phyloP scores from a whole-genome alignment of 169 alveolate species.

The Eimeria falciformis region DNA sequence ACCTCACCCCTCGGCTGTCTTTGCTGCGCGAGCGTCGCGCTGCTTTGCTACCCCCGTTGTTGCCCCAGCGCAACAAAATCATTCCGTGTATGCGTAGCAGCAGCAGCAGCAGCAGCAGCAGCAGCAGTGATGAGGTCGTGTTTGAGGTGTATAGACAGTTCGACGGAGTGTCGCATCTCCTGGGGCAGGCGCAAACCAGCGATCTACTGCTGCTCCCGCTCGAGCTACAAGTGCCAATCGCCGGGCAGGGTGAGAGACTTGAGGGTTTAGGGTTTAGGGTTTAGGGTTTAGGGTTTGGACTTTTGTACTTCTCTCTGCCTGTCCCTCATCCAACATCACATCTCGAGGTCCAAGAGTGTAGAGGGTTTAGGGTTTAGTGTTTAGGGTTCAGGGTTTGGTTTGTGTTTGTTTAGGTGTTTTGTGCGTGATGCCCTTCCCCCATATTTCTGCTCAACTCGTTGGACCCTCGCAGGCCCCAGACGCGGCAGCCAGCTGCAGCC shows the following conservation, averaged over 20 bases:
- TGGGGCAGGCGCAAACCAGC: conserved; percentile 8
- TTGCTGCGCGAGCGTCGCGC: conserved; percentile 66
- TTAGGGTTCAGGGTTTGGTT: neutral
- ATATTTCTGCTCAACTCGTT: conserved; percentile 50
- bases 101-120: conserved; percentile 58
- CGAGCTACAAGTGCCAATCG: conserved; percentile 34
- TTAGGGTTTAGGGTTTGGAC: neutral
- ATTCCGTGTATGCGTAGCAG: conserved; percentile 15
- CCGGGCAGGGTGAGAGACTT: conserved; percentile 30
- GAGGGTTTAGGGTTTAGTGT: neutral
- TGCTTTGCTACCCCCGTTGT: conserved; percentile 74
- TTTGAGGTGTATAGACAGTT: conserved; percentile 63
- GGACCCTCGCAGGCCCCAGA: conserved; percentile 63
- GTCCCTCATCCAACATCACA: too few species aligned
- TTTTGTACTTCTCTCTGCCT: neutral
- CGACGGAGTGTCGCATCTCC: neutral
- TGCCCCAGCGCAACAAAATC: conserved; percentile 41
- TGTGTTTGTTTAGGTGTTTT: conserved; percentile 16
- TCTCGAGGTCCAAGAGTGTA: too few species aligned
- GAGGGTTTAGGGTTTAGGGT: neutral
- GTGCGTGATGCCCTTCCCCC: conserved; percentile 51
- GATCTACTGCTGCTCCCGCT: conserved; percentile 43
- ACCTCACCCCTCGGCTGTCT: conserved; percentile 36
- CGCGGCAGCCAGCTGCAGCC: conserved; percentile 44
- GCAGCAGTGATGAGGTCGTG: conserved; percentile 50